Evolutionary conservation across 2,329 filamentous ascomycete species (phyloP).

Genomic region (Colletotrichum destructivum): DNA sequence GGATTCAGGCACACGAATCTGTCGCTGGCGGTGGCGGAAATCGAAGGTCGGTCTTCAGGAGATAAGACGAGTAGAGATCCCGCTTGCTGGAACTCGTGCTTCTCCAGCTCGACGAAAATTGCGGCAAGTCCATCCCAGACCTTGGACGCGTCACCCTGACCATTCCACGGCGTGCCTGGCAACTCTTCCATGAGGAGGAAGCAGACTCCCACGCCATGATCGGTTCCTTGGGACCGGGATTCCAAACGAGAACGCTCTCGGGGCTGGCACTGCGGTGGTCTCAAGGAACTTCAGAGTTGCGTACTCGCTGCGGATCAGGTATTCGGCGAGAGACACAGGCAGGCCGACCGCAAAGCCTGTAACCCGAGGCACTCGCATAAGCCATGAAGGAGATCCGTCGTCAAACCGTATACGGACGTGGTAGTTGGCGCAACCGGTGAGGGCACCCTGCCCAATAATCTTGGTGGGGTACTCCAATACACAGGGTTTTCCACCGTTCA

Average conservation of each 20-base stretch:
- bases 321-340: constrained; percentile 44
- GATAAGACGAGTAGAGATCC: constrained; percentile 45
- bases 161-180: constrained; percentile 46
- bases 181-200: constrained; percentile 49
- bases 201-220: constrained; percentile 46
- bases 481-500: background rate
- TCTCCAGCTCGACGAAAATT: constrained; percentile 48
- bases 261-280: constrained; percentile 46
- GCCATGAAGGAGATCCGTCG: constrained; percentile 45
- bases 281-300: constrained; percentile 52
- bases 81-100: constrained; percentile 46
- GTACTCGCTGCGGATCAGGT: constrained; percentile 50
- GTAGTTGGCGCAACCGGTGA: background rate
- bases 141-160: constrained; percentile 43
- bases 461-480: background rate
- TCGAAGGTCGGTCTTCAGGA: constrained; percentile 30
- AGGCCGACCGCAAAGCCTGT: constrained; percentile 44
- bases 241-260: constrained; percentile 46
- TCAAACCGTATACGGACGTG: constrained; percentile 45
- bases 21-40: constrained; percentile 49
- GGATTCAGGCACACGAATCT: constrained; percentile 47
- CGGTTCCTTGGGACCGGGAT: constrained; percentile 42
- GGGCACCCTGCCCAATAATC: background rate
- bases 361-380: constrained; percentile 47
- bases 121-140: constrained; percentile 47